Evolutionary conservation across 371 early-diverging fungal species (phyloP), one percentile per base, ranked within the genome.

Genomic region (Basidiobolus meristosporus): DNA sequence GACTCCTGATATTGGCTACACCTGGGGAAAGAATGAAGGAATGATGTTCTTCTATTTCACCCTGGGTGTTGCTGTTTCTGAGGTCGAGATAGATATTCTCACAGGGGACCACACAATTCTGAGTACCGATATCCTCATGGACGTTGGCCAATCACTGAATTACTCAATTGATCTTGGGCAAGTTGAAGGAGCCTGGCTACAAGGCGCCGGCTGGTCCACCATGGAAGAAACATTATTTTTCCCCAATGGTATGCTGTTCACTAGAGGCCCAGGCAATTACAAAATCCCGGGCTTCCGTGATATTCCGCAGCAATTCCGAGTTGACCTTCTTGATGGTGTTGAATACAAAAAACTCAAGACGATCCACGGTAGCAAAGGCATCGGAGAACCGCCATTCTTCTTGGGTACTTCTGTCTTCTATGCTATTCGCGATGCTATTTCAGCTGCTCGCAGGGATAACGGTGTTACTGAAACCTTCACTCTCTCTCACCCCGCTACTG

Each of bases 381-480:
- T 84, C 17, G 85, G 85, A 7, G 85, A 84, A 52, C 85, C 82
- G 18, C 85, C 85, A 23, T 49, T 84, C 40, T 81, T 81, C 60
- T 45, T 83, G 40, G 84, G 79, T 7, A 50, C 71, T 0, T 63
- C 71, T 1, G 80, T 77, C 7, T 69, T 68, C 41, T 80, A 68
- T 54, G 82, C 85, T 7, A 62, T 84, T 38, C 56, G 74, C 0
- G 69, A 84, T 20, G 85, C 85, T 0, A 51, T 81, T 17, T 44
- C 63, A 55, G 60, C 66, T 38, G 73, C 71, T 7, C 46, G 77
- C 43, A 43, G 50, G 31, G 53, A 59, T n/a, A 51, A 58, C 38
- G 62, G 57, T 16, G 44, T 59, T 19, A 37, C 44, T 1, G 68
- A 52, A 7, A 45, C 61, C 30, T 53, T 79, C 46, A 49, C 55